phyloP scores from a whole-genome alignment of 2,329 filamentous ascomycete genomes.

The Xylaria sp. region DNA sequence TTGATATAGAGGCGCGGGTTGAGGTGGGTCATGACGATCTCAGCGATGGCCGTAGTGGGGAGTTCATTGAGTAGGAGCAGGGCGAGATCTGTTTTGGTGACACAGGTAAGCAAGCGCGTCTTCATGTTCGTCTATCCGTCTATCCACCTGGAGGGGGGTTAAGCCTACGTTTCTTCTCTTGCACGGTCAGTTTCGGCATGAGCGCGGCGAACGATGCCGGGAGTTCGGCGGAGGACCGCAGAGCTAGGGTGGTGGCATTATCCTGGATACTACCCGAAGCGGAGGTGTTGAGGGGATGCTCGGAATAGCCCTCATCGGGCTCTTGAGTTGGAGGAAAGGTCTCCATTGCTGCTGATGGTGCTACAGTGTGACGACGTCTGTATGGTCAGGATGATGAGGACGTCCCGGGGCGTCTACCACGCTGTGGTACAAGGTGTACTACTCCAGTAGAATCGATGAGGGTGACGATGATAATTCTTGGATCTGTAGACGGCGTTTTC shows the following conservation, averaged over 20 bases:
- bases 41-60: slow-evolving; percentile 80
- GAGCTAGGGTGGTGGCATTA: slow-evolving; percentile 50
- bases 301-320: slow-evolving; percentile 88
- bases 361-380: slow-evolving; percentile 5
- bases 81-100: slow-evolving; percentile 72
- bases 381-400: slow-evolving; percentile 20
- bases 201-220: slow-evolving; percentile 63
- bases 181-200: slow-evolving; percentile 60
- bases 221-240: slow-evolving; percentile 57
- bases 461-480: not conserved
- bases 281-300: slow-evolving; percentile 70
- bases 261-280: slow-evolving; percentile 47
- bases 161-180: slow-evolving; percentile 61
- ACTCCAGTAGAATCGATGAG: slow-evolving; percentile 3
- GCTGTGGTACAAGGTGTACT: not conserved
- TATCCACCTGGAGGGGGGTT: not conserved
- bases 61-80: slow-evolving; percentile 81
- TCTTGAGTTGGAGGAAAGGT: slow-evolving; percentile 64
- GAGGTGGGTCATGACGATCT: slow-evolving; percentile 79
- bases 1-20: slow-evolving; percentile 91
- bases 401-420: slow-evolving; percentile 13
- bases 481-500: not conserved
- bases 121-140: not conserved
- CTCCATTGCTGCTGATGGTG: slow-evolving; percentile 50
- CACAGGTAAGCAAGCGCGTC: slow-evolving; percentile 40